Evolutionary conservation across 2,329 filamentous ascomycete species (phyloP).

Genomic region (Shiraia bambusicola): DNA sequence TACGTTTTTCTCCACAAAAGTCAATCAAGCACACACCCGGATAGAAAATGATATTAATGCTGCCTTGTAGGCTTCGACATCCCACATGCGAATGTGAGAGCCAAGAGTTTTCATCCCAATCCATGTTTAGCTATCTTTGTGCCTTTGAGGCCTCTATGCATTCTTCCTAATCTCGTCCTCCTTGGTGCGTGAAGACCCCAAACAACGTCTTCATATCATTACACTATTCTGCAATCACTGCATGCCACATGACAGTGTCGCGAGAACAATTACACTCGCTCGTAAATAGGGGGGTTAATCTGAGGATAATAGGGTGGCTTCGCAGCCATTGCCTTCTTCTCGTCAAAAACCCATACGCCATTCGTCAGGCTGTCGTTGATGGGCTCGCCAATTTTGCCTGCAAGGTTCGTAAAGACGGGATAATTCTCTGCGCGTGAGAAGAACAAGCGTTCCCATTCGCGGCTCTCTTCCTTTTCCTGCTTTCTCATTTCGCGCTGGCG

Average conservation of each 20-base stretch:
- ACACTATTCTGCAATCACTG: neutral
- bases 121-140: too few relatives aligned
- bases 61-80: too few relatives aligned
- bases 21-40: too few relatives aligned
- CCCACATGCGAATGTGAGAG: too few relatives aligned
- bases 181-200: too few relatives aligned
- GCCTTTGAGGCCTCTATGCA: too few relatives aligned
- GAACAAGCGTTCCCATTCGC: constrained; percentile 80
- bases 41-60: too few relatives aligned
- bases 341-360: constrained; percentile 70
- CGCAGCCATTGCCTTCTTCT: constrained; percentile 47
- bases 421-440: constrained; percentile 58
- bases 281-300: constrained; percentile 31
- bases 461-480: constrained; percentile 72
- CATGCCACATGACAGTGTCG: neutral
- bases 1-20: too few relatives aligned
- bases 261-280: constrained; percentile 7
- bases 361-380: constrained; percentile 67
- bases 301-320: constrained; percentile 33
- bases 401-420: constrained; percentile 52
- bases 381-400: constrained; percentile 47
- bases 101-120: too few relatives aligned
- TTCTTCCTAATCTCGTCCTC: too few relatives aligned
- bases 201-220: too few relatives aligned
- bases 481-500: constrained; percentile 76